Conservation (phyloP, 441 rosid species). For the Gossypium davidsonii region DNA sequence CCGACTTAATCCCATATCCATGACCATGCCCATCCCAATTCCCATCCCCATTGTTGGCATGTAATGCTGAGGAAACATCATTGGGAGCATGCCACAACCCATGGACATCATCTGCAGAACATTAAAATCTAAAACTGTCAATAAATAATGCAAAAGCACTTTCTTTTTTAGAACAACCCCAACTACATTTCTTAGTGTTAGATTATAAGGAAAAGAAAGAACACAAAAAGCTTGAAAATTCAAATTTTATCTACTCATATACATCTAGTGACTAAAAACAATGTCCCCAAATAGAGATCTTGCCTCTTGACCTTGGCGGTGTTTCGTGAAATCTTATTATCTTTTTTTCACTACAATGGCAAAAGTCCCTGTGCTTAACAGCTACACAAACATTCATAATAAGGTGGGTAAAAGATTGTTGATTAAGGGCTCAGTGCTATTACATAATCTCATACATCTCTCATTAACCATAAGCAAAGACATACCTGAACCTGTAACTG, state of each 20-base stretch:
- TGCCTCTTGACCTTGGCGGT: constrained; percentile 6
- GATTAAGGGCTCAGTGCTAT: not conserved
- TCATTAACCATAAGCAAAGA: not conserved
- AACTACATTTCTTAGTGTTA: not conserved
- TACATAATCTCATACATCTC: not conserved
- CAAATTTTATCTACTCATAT: not conserved
- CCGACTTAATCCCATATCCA: constrained; percentile 58
- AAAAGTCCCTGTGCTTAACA: not conserved
- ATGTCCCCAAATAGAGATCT: constrained; percentile 3
- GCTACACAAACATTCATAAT: not conserved
- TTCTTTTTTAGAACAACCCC: not conserved
- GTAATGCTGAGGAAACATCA: constrained; percentile 86
- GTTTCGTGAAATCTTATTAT: not conserved
- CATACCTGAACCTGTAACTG: constrained; percentile 75
- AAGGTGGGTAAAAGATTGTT: not conserved
- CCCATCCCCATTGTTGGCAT: constrained; percentile 66
- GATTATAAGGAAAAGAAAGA: not conserved
- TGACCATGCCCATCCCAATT: constrained; percentile 41
- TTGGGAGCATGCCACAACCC: constrained; percentile 89
- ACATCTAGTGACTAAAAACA: not conserved
- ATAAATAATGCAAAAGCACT: constrained; percentile 19
- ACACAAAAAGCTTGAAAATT: not conserved
- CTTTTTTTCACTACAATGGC: not conserved
- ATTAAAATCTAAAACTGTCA: constrained; percentile 24
- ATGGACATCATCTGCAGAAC: constrained; percentile 84